These are phyloP conservation scores for Fusarium citri DNA, from an alignment of 2,329 filamentous ascomycete species.

Conservation along the genomic window DNA sequence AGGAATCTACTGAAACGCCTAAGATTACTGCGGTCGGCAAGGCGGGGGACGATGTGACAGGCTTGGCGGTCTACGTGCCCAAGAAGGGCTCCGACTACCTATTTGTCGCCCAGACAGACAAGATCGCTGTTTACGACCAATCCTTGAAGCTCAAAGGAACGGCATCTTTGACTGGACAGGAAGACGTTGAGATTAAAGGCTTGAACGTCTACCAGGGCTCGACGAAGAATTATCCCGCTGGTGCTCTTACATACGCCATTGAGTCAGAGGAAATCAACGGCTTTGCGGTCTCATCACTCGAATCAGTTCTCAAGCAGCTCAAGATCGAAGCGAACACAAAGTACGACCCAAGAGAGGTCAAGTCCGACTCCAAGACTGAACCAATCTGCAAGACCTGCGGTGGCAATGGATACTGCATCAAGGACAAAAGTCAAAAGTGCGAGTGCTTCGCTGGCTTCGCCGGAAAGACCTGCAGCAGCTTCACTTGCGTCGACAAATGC, in stretches of 20 bases:
- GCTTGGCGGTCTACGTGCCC: conserved; percentile 56
- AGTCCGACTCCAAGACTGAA: conserved; percentile 39
- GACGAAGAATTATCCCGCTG: conserved; percentile 51
- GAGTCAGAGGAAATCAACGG: conserved; percentile 54
- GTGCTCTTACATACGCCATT: conserved; percentile 55
- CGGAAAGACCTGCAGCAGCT: conserved; percentile 50
- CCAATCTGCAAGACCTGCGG: conserved; percentile 52
- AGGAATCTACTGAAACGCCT: conserved; percentile 54
- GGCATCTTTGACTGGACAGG: conserved; percentile 51
- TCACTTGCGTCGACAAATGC: conserved; percentile 56
- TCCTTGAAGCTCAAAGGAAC: conserved; percentile 53
- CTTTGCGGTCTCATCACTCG: conserved; percentile 56
- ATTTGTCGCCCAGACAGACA: conserved; percentile 54
- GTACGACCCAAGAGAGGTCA: conserved; percentile 52
- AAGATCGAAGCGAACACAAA: conserved; percentile 52
- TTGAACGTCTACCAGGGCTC: conserved; percentile 55
- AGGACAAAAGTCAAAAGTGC: conserved; percentile 46
- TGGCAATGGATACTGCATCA: conserved; percentile 53
- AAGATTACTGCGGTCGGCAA: conserved; percentile 53
- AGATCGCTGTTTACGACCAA: conserved; percentile 54
- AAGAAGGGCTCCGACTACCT: conserved; percentile 55
- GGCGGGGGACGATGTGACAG: conserved; percentile 54
- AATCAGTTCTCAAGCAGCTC: conserved; percentile 49
- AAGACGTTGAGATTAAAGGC: conserved; percentile 58
- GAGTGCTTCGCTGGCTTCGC: conserved; percentile 59